Evolutionary conservation across 768 basidiomycete genomes (phyloP), one percentile per base, ranked within the genome.

Genomic region (Collybia sordida): DNA sequence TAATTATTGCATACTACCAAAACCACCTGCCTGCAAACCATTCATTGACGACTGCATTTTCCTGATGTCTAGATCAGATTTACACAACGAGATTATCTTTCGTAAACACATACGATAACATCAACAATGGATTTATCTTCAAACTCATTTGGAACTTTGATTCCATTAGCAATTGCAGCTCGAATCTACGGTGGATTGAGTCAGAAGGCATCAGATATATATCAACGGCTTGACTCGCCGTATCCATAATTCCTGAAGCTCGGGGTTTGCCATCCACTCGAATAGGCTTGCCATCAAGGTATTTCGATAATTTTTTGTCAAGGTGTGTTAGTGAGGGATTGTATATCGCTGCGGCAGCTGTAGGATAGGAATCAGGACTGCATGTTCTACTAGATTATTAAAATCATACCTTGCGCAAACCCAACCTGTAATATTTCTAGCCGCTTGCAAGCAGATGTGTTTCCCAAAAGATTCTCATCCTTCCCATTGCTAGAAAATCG

Each of bases 241-340:
- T 88, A 63, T 90, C 88, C 50, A 90, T 71, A 9, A 92, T 76
- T 5, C 88, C 88, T 12, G 82, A 88, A 3, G 85, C 86, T 45
- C 86, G 69, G 1, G 90, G 90, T 60, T 79, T 82, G 0, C 88
- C 87, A 55, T 92, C 88, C 14, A 93, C 69, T 8, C 88, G 79
- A 11, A 93, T 66, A 1, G 87, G 83, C 23, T 80, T 82, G 0
- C 86, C 87, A 18, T 77, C 74, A 25, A 88, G 66, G 60, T 86
- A 87, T 59, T 81, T 86, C 0, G 82, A 86, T n/a, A 93, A 46
- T 44, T 79, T 80, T 35, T 67, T 67, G 57, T 93, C 88, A 17
- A 92, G 65, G 12, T 71, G 72, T 49, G 80, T 78, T 2, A 93
- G 72, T 2, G 72, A 74, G 3, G 74, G 75, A 53, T 90, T 90